Evolutionary conservation across 73 alveolate genomes (phyloP).

Genomic region (Uronychia binucleata): DNA sequence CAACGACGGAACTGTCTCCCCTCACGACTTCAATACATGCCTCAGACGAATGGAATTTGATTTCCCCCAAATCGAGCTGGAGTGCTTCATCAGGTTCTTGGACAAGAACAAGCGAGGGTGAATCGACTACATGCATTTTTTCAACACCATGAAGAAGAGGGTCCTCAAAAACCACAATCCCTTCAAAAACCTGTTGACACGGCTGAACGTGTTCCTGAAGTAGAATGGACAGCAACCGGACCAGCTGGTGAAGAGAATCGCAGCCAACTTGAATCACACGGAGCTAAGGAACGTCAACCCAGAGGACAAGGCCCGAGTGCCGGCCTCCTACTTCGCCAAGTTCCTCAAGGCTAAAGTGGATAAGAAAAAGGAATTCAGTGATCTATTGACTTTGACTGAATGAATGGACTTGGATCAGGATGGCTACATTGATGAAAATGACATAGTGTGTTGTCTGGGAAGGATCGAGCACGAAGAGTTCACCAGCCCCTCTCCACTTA

Average conservation of each 20-base stretch:
- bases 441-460: conserved; percentile 28
- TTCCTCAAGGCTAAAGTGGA: conserved; percentile 57
- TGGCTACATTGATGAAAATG: conserved; percentile 28
- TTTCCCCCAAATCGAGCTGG: not conserved
- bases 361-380: conserved; percentile 49
- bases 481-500: not conserved
- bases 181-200: conserved; percentile 35
- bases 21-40: not conserved
- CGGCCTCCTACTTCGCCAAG: conserved; percentile 43
- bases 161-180: conserved; percentile 61
- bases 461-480: conserved; percentile 11
- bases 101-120: conserved; percentile 37
- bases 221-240: conserved; percentile 27
- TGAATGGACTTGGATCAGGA: conserved; percentile 59
- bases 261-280: conserved; percentile 1
- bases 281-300: conserved; percentile 13
- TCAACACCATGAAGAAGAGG: conserved; percentile 18
- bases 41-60: not conserved
- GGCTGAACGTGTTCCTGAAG: conserved; percentile 49
- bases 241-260: conserved; percentile 36
- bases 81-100: conserved; percentile 39
- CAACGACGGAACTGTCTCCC: conserved; percentile 8
- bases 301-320: conserved; percentile 11
- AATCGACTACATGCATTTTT: conserved; percentile 22
- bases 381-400: conserved; percentile 24